phyloP scores from a whole-genome alignment of 1,284 basidiomycete species.

The Papiliotrema fonsecae region DNA sequence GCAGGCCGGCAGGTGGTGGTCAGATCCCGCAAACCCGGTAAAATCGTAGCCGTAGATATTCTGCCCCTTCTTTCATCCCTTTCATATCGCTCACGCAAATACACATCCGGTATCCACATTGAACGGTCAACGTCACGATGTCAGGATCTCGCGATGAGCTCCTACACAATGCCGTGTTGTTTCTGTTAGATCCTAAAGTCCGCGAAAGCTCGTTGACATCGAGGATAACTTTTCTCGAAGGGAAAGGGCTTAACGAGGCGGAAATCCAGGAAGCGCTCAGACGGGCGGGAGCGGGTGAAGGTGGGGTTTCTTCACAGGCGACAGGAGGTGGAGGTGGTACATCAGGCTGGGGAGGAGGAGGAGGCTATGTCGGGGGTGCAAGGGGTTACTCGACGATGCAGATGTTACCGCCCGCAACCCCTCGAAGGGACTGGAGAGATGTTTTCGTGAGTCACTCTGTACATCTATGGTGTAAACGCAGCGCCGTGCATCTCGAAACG shows the following conservation, averaged over 20 bases:
- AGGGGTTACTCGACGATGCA: constrained; percentile 15
- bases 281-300: constrained; percentile 5
- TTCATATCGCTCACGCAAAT: neutral
- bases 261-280: constrained; percentile 83
- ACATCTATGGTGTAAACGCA: neutral
- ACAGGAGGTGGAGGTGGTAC: neutral
- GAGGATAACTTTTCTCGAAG: constrained; percentile 86
- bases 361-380: constrained; percentile 2
- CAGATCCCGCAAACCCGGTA: too few species aligned
- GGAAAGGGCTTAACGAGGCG: constrained; percentile 75
- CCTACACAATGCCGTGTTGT: constrained; percentile 71
- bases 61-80: neutral
- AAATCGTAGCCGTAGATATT: too few species aligned
- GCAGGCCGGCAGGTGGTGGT: too few species aligned
- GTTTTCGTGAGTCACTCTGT: constrained; percentile 66
- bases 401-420: constrained; percentile 44
- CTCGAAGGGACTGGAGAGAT: constrained; percentile 80
- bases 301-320: neutral
- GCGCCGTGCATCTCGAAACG: neutral
- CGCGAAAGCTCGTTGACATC: constrained; percentile 70
- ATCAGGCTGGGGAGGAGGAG: constrained; percentile 4
- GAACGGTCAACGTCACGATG: neutral
- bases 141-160: constrained; percentile 57
- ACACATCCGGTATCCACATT: neutral
- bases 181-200: constrained; percentile 62